Evolutionary conservation across 2,329 filamentous ascomycete genomes (phyloP), one percentile per base, ranked within the genome.

Genomic region (Colletotrichum incanum): DNA sequence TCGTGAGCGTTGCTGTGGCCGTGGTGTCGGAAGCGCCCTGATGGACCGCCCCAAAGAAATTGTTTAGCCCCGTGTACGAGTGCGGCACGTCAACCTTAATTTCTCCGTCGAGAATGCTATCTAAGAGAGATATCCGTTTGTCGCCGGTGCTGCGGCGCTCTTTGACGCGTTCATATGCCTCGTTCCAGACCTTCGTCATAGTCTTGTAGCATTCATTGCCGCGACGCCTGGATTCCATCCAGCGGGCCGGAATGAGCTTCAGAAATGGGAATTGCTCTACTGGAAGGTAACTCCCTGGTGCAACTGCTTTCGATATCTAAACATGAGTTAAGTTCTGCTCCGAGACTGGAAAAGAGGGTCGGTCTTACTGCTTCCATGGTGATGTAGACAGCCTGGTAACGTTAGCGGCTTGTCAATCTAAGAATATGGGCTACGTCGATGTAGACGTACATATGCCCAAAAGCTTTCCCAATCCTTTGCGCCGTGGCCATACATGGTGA

Each of bases 191-290:
- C 0, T 67, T 61, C 34, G 83, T 81, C 82, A 86, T 86, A 54
- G 80, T 78, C 14, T 81, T 75, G 14, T 81, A 78, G 5, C 86
- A 81, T 26, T 77, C 73, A 16, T 76, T 76, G 0, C 83, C 80
- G 5, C 83, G 79, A 18, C 76, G 76, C 7, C 78, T 76, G 79
- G 82, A 87, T 66, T 83, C 82, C 1, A 80, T 79, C 56, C 84
- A 81, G 2, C 85, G 49, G 0, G 86, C 78, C 0, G 86, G 86
- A 12, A 87, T 73, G 5, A 75, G 80, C 49, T 85, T 82, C 12
- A 88, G 75, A 34, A 83, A 78, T 0, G 86, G 84, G 64, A 84
- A 86, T 47, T 84, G 79, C 63, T 88, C 86, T 1, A 88, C 83
- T 0, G 86, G 86, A 0, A 86, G 86, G 0, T 84, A 87, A 16